Conservation (phyloP, 805 yeast species). For the Pichia cephalocereana region DNA sequence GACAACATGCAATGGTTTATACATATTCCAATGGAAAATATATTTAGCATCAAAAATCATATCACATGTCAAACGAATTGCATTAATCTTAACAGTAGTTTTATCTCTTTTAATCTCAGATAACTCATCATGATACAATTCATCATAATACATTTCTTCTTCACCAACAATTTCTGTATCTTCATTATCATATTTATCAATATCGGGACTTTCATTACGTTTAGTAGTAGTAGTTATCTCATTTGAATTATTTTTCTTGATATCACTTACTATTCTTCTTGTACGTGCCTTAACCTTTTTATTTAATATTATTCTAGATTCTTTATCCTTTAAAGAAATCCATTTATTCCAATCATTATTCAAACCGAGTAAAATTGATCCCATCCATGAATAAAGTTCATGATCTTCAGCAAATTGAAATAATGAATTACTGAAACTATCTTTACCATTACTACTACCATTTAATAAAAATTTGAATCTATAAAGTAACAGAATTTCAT, state of each 20-base stretch:
- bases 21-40: constrained; percentile 31
- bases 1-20: constrained; percentile 20
- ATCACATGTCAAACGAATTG: constrained; percentile 36
- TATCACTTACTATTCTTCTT: constrained; percentile 16
- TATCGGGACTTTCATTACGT: background rate
- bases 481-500: constrained; percentile 50
- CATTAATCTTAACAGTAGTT: constrained; percentile 29
- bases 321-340: constrained; percentile 35
- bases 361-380: constrained; percentile 49
- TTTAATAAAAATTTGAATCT: constrained; percentile 43
- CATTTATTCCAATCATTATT: constrained; percentile 41
- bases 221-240: no score
- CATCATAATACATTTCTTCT: background rate
- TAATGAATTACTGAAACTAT: constrained; percentile 23
- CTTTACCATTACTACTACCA: constrained; percentile 28
- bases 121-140: background rate
- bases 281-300: constrained; percentile 54
- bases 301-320: constrained; percentile 45
- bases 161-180: constrained; percentile 2
- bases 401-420: constrained; percentile 36
- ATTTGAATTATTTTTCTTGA: constrained; percentile 1
- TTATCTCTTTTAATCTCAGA: constrained; percentile 21
- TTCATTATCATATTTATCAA: background rate
- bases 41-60: constrained; percentile 38
- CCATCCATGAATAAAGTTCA: constrained; percentile 62